These are phyloP conservation scores for Hanseniaspora mollemarum DNA, from an alignment of 805 yeast species.

Conservation along the genomic window DNA sequence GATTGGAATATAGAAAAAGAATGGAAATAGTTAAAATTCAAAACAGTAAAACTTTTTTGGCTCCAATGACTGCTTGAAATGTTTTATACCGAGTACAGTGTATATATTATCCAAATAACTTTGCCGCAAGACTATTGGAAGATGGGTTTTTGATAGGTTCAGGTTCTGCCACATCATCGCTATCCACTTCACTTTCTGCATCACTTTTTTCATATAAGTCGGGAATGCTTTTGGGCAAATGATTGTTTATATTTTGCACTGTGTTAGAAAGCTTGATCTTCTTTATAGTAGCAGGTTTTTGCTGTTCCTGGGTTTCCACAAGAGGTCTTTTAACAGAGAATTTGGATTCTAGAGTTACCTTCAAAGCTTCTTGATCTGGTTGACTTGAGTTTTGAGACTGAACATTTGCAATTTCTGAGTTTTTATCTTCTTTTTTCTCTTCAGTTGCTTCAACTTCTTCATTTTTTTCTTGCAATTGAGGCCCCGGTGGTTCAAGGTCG, in stretches of 20 bases:
- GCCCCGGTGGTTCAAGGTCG: conserved; percentile 4
- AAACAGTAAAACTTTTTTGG: conserved; percentile 23
- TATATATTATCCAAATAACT: conserved; percentile 4
- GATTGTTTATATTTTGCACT: background rate
- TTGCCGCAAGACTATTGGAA: conserved; percentile 9
- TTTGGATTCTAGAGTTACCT: too few relatives aligned
- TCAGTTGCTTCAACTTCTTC: conserved; percentile 16
- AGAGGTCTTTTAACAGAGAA: background rate
- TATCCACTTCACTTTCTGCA: conserved; percentile 17
- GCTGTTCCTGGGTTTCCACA: background rate
- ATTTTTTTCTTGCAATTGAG: conserved; percentile 23
- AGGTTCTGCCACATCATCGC: conserved; percentile 25
- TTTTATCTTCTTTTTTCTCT: background rate
- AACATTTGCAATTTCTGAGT: background rate
- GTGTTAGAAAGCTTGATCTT: background rate
- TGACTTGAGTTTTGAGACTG: too few relatives aligned
- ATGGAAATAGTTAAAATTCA: conserved; percentile 18
- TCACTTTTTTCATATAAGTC: conserved; percentile 6
- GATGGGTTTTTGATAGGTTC: conserved; percentile 18
- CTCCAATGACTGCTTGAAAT: conserved; percentile 25
- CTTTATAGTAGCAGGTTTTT: background rate
- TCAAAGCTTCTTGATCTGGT: too few relatives aligned
- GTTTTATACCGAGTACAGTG: conserved; percentile 3
- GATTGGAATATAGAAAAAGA: conserved; percentile 18
- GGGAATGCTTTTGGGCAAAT: background rate